Evolutionary conservation across 108 stramenopile species (phyloP), one percentile per base, ranked within the genome.

Genomic region (Mayamaea pseudoterrestris): DNA sequence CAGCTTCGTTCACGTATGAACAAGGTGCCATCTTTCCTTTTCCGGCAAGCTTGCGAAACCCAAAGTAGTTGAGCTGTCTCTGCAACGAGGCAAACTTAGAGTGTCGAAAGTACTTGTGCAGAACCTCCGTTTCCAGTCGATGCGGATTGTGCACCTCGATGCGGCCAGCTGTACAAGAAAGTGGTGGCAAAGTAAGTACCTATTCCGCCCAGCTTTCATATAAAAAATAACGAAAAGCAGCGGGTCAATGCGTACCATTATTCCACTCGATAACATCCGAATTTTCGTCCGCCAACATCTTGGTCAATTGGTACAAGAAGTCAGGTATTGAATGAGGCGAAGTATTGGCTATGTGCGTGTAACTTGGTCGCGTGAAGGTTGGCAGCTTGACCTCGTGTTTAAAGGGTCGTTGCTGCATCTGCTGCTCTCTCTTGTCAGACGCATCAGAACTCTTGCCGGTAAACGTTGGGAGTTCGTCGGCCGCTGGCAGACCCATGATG

Each of bases 11-110:
- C 51, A 93, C 83, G 58, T 93, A 93, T 5, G 85, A 88, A 55
- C 90, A 93, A 12, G 90, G 86, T 8, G 77, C 72, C 90, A 93
- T 93, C 53, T 93, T 93, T 7, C 90, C 90, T 57, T 93, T 93
- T 13, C 90, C 90, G 11, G 85, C 86, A 39, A 93, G 85, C 48
- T 93, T 93, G 4, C 90, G 65, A 47, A 93, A 93, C 21, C 90
- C 90, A 53, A 93, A 93, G 63, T 93, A 93, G 55, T 86, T 93
- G 55, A 92, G 64, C 47, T 92, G 90, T 14, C 90, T 59, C 53
- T 89, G 86, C 47, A 90, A 90, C 21, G 75, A 77, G 14, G 82
- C 77, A 61, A 86, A 91, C 47, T 91, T 91, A 53, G 78, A 78
- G 57, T 91, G 89, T n/a, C 89, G 71, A 43, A 91, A 91, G 17